Conservation (phyloP, 768 basidiomycete genomes). For the Pleurotus ostreatus region DNA sequence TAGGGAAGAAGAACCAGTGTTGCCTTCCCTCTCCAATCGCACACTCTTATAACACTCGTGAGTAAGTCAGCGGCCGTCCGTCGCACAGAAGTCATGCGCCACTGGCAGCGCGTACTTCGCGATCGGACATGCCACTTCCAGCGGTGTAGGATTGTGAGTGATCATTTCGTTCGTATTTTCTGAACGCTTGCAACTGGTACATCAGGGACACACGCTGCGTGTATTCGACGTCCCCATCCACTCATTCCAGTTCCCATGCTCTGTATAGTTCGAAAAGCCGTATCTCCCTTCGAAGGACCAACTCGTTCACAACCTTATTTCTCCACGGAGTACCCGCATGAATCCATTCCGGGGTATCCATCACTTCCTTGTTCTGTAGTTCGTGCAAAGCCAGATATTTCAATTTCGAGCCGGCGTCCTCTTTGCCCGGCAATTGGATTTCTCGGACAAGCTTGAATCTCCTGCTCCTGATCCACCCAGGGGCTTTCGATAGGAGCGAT, state of each 20-base stretch:
- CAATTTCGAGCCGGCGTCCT: constrained; percentile 13
- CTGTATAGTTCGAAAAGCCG: constrained; percentile 23
- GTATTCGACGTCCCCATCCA: too few relatives aligned
- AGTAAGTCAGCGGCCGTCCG: too few relatives aligned
- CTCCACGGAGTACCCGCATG: constrained; percentile 22
- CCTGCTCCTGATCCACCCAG: constrained; percentile 26
- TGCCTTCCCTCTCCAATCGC: too few relatives aligned
- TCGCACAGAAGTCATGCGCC: too few relatives aligned
- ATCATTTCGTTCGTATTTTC: too few relatives aligned
- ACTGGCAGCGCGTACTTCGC: too few relatives aligned
- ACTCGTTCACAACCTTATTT: constrained; percentile 14
- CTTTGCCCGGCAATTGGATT: constrained; percentile 14
- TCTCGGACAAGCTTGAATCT: constrained; percentile 24
- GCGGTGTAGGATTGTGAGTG: too few relatives aligned
- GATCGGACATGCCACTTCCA: too few relatives aligned
- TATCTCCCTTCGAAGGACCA: constrained; percentile 12
- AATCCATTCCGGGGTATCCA: constrained; percentile 19
- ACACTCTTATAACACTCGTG: too few relatives aligned
- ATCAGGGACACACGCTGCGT: too few relatives aligned
- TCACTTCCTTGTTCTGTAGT: constrained; percentile 15
- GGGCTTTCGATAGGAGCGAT: constrained; percentile 20
- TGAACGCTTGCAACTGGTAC: too few relatives aligned
- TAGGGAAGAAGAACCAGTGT: too few relatives aligned
- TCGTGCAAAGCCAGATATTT: constrained; percentile 33
- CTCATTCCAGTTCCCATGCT: not conserved